Percentiles rank a stretch among this genome's conserved stretches.
Evolutionary conservation across 1,139 yeast species (phyloP).

Genomic region (Yamadazyma songkhlaensis): DNA sequence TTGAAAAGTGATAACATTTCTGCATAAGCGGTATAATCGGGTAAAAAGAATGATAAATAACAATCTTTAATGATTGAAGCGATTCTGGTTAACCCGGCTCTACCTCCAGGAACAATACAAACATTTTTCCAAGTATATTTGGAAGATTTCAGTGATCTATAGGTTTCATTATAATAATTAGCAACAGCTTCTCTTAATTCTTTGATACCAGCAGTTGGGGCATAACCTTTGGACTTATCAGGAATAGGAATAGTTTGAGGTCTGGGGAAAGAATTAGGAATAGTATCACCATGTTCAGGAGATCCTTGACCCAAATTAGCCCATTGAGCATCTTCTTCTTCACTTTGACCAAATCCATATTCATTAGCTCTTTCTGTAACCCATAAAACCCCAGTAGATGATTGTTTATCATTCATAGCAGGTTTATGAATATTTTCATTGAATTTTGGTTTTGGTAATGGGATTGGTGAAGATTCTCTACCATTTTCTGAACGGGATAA

Average conservation of each 20-base stretch:
- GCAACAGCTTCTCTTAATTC: slow-evolving; percentile 64
- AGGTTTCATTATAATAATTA: slow-evolving; percentile 54
- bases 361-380: slow-evolving; percentile 65
- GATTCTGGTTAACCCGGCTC: slow-evolving; percentile 66
- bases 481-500: slow-evolving; percentile 35
- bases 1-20: slow-evolving; percentile 67
- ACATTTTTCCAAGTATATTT: slow-evolving; percentile 66
- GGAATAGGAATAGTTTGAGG: slow-evolving; percentile 54
- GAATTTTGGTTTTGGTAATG: slow-evolving; percentile 48
- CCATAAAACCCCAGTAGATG: slow-evolving; percentile 71
- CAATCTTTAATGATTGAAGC: slow-evolving; percentile 65
- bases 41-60: slow-evolving; percentile 61
- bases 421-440: slow-evolving; percentile 51
- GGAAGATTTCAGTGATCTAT: slow-evolving; percentile 48
- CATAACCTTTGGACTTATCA: slow-evolving; percentile 55
- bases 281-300: slow-evolving; percentile 63
- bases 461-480: slow-evolving; percentile 47
- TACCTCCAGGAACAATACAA: slow-evolving; percentile 68
- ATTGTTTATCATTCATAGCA: slow-evolving; percentile 60
- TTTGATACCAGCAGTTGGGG: slow-evolving; percentile 63
- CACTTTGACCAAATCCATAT: slow-evolving; percentile 46
- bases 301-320: slow-evolving; percentile 71
- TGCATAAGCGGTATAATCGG: slow-evolving; percentile 72
- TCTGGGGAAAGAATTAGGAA: slow-evolving; percentile 60
- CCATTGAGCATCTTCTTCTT: slow-evolving; percentile 51